These are phyloP conservation scores for Ustilago hordei DNA, from an alignment of 1,284 basidiomycete genomes.

Conservation along the genomic window DNA sequence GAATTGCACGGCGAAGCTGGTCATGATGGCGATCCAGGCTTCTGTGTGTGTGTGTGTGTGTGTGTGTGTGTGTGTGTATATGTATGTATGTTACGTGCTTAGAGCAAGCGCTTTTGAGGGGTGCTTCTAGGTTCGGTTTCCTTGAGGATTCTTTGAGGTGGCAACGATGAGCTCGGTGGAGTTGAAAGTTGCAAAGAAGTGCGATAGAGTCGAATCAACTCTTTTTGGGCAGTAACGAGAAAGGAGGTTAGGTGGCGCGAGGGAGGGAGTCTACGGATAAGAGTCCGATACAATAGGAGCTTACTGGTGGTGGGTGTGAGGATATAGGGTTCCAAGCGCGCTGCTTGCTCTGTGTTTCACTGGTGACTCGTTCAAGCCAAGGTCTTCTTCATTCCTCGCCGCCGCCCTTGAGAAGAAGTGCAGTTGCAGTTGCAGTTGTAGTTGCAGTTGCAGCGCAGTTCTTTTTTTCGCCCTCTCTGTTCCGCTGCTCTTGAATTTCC, in stretches of 20 bases:
- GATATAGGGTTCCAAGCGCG: not conserved
- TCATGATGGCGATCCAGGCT: constrained; percentile 26
- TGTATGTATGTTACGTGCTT: not conserved
- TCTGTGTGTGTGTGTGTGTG: not conserved
- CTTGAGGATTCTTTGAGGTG: constrained; percentile 9
- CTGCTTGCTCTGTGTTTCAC: not conserved
- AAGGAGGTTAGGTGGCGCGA: not conserved
- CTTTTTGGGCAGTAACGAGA: not conserved
- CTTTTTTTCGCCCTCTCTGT: constrained; percentile 11
- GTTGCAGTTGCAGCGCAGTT: not conserved
- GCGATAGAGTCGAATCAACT: not conserved
- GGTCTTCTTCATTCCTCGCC: too few species aligned
- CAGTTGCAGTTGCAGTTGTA: not conserved
- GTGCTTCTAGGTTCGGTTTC: not conserved
- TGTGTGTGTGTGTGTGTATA: too few species aligned
- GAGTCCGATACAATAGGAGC: not conserved
- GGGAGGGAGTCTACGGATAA: not conserved
- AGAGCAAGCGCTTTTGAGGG: constrained; percentile 9
- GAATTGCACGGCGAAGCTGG: constrained; percentile 53
- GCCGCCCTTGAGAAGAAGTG: not conserved
- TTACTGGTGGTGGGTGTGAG: constrained; percentile 1
- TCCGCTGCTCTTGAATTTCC: constrained; percentile 1
- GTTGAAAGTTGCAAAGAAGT: not conserved
- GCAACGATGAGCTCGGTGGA: constrained; percentile 11
- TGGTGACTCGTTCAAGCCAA: constrained; percentile 18